These are phyloP conservation scores for Citrus unshiu DNA, from an alignment of 345 rosid species.

Conservation along the genomic window DNA sequence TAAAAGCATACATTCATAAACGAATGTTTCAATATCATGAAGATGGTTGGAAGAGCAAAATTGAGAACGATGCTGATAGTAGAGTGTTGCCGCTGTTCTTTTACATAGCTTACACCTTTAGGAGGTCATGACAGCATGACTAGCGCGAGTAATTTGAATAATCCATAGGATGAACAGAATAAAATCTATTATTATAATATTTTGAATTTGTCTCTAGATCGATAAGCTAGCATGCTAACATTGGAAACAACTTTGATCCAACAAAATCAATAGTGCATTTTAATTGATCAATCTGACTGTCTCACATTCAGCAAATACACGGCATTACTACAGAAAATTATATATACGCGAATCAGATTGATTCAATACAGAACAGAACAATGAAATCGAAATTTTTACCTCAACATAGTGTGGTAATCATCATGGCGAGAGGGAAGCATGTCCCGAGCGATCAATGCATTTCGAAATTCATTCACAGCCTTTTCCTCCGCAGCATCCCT, in stretches of 20 bases:
- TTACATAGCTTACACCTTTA: neutral
- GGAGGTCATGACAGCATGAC: neutral
- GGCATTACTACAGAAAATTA: too few relatives aligned
- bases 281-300: neutral
- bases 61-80: neutral
- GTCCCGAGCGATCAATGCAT: conserved; percentile 50
- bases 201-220: neutral
- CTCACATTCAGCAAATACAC: neutral
- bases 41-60: neutral
- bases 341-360: neutral
- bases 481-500: conserved; percentile 79
- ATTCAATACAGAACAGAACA: neutral
- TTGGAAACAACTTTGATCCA: neutral
- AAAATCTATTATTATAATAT: neutral
- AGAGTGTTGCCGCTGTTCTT: neutral
- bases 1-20: neutral
- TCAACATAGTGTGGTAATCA: conserved; percentile 90
- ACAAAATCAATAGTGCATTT: neutral
- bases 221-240: neutral
- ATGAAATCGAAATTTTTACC: conserved; percentile 31
- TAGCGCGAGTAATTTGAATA: neutral
- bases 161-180: neutral
- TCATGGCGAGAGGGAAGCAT: conserved; percentile 72
- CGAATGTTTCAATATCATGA: neutral
- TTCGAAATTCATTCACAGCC: conserved; percentile 66